Evolutionary conservation across 306 rosid genomes (phyloP).

Genomic region (Pueraria montana): DNA sequence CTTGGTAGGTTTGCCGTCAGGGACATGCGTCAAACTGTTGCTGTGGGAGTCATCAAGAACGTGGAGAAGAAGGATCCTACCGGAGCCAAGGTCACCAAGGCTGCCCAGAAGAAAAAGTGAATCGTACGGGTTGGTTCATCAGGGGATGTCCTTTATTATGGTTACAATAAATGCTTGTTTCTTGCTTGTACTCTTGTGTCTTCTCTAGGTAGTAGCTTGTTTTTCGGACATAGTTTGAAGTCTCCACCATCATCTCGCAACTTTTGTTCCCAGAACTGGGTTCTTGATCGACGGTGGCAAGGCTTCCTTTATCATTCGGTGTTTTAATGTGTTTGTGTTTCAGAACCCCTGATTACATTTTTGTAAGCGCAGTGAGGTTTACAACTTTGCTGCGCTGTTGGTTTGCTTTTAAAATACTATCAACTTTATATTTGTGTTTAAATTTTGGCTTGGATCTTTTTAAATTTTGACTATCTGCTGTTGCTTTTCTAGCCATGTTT

Average conservation of each 20-base stretch:
- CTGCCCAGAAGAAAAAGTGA: constrained; percentile 22
- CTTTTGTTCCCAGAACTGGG: constrained; percentile 28
- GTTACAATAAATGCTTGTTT: neutral
- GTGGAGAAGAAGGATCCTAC: neutral
- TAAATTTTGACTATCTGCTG: too few relatives aligned
- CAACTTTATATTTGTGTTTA: neutral
- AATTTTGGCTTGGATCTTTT: neutral
- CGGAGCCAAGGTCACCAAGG: constrained; percentile 23
- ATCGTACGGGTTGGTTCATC: neutral
- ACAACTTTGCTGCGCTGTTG: neutral
- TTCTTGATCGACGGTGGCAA: constrained; percentile 34
- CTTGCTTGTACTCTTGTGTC: neutral
- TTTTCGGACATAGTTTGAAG: neutral
- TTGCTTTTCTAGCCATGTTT: too few relatives aligned
- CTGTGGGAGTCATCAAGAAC: constrained; percentile 10
- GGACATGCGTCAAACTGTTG: constrained; percentile 27
- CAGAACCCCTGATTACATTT: neutral
- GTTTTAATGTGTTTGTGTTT: constrained; percentile 1
- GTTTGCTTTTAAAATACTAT: neutral
- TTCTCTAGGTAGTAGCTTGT: neutral
- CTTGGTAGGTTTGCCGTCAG: constrained; percentile 11
- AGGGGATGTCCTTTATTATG: neutral
- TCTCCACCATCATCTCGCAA: constrained; percentile 4
- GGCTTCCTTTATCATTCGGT: neutral
- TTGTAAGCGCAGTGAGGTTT: neutral